Base-by-base conservation (phyloP, 257 asterid genomes). In the Solanum lignicaule region DNA sequence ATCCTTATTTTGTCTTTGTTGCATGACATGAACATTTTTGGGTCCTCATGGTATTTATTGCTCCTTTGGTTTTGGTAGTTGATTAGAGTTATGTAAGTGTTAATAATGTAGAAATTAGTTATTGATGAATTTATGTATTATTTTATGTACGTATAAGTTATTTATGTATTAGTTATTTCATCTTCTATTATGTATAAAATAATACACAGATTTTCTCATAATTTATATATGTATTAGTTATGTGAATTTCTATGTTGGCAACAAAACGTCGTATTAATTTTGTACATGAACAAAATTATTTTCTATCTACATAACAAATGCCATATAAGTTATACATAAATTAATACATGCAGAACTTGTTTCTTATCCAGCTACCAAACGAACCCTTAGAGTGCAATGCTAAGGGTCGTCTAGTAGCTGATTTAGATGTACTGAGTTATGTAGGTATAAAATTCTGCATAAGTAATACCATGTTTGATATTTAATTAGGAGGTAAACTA, bases 381-480 rank as follows among this genome's bases (percentile, higher is more conserved):
- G 4, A 6, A 0, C 65, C 10, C n/a, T 6, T 55, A 18, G 65
- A 55, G n/a, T 55, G 65, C 65, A 55, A 0, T 0, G 1, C n/a
- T 55, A 55, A 55, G 10, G n/a, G 4, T 55, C n/a, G 62, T 46
- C 0, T 46, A 18, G 2, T 46, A 46, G 55, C 1, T 46, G 9
- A 1, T 52, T 52, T 52, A 52, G n/a, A 52, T 52, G 62, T 6
- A 33, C 36, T 33, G 10, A 52, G n/a, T 52, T 52, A 48, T 48
- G 60, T 15, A 48, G 0, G 0, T 0, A 15, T 48, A 5, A 52
- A 52, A 16, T 52, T 52, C 0, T 52, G 60, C 23, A 16, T 16
- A 52, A 52, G 23, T 52, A 16, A 5, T 52, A 52, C 9, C 60
- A 52, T 52, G 23, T 16, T 5, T 16, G 60, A 1, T 16, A 52